phyloP scores from a whole-genome alignment of 331 rosid species.

The Telfairia occidentalis region DNA sequence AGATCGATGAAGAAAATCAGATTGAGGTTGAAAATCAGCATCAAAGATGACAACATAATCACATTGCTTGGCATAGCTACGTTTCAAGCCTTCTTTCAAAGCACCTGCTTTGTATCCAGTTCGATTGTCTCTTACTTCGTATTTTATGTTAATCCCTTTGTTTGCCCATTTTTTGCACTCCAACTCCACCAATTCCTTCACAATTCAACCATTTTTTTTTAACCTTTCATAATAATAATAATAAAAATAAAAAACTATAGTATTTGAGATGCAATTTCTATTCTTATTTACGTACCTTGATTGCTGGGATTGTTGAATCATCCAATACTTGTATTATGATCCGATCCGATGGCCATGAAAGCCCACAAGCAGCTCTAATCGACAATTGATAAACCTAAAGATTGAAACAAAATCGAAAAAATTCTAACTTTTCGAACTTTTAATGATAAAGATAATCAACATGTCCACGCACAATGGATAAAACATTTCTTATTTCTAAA shows the following conservation, averaged over 20 bases:
- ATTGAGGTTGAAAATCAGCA: constrained; percentile 12
- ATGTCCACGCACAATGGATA: too few relatives aligned
- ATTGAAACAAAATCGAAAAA: too few relatives aligned
- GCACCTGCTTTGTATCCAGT: constrained; percentile 16
- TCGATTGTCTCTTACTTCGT: constrained; percentile 8
- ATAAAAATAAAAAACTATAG: neutral
- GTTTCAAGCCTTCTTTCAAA: constrained; percentile 15
- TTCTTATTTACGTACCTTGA: neutral
- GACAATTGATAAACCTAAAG: constrained; percentile 8
- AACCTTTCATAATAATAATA: neutral
- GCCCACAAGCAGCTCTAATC: constrained; percentile 11
- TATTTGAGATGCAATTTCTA: neutral
- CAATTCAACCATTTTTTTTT: neutral
- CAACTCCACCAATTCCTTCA: neutral
- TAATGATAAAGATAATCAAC: too few relatives aligned
- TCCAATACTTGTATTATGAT: constrained; percentile 10
- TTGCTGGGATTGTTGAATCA: constrained; percentile 12
- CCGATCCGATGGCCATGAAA: constrained; percentile 15
- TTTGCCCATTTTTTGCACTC: constrained; percentile 16
- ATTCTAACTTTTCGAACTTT: too few relatives aligned
- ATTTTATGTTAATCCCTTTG: constrained; percentile 11
- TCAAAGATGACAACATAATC: constrained; percentile 14
- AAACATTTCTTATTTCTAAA: too few relatives aligned
- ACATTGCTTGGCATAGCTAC: constrained; percentile 1
- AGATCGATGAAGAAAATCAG: constrained; percentile 12